These are phyloP conservation scores for Fusarium virguliforme DNA, from an alignment of 2,329 filamentous ascomycete species.

Conservation along the genomic window DNA sequence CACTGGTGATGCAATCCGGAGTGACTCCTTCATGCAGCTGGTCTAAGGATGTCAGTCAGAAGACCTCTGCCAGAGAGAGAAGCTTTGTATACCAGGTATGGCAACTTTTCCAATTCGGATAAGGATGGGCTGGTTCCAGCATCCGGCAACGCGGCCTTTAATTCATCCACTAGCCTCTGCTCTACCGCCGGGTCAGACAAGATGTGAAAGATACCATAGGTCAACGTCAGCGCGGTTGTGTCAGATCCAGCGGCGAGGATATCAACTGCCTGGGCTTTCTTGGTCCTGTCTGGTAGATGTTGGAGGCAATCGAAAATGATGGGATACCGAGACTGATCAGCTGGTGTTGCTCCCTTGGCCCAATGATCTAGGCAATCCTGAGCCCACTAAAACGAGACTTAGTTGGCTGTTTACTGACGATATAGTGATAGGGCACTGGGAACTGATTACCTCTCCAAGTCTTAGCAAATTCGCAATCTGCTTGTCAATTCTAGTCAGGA, in stretches of 20 bases:
- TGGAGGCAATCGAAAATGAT: not conserved
- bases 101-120: slow-evolving; percentile 1
- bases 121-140: not conserved
- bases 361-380: not conserved
- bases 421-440: not conserved
- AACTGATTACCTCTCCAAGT: not conserved
- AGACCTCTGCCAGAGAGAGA: not conserved
- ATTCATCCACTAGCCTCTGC: not conserved
- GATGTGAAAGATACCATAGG: slow-evolving; percentile 1
- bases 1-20: slow-evolving; percentile 1
- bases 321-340: not conserved
- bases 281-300: not conserved
- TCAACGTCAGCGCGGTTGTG: slow-evolving; percentile 7
- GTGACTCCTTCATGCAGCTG: not conserved
- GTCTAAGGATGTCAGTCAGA: not conserved
- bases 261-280: not conserved
- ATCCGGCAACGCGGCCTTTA: not conserved
- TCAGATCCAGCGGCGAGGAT: slow-evolving; percentile 8
- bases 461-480: not conserved
- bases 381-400: not conserved
- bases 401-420: not conserved
- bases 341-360: not conserved
- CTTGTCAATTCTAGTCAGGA: not conserved
- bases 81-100: not conserved
- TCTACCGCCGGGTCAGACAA: not conserved